A percentile compares a stretch with the other conserved stretches of the same genome.
Evolutionary conservation across 2,329 filamentous ascomycete genomes (phyloP).

Genomic region (Dactylonectria estremocensis): DNA sequence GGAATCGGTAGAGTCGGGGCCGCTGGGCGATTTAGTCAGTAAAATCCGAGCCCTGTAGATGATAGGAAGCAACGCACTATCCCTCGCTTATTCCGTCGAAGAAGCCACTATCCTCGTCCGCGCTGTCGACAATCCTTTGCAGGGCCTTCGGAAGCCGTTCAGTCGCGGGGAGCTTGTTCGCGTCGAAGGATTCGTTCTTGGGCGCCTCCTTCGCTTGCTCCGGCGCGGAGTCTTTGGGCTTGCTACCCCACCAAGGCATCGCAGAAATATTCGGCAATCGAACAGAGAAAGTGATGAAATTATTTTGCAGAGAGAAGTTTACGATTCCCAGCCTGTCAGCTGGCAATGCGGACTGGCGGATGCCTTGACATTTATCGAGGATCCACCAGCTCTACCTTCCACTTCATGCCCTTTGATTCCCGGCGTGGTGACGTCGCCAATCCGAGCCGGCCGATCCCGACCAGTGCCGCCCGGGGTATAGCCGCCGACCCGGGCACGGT

Average conservation of each 20-base stretch:
- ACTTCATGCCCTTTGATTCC: slow-evolving; percentile 5
- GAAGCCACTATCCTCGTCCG: slow-evolving; percentile 78
- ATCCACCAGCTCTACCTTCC: slow-evolving; percentile 29
- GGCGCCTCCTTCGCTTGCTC: slow-evolving; percentile 47
- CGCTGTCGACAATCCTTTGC: slow-evolving; percentile 71
- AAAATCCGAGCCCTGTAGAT: slow-evolving; percentile 32
- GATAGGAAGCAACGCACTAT: slow-evolving; percentile 70
- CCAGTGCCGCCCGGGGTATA: slow-evolving; percentile 48
- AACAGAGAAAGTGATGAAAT: background rate
- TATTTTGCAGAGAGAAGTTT: background rate
- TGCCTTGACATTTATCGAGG: slow-evolving; percentile 37
- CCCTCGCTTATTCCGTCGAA: slow-evolving; percentile 85
- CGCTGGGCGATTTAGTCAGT: slow-evolving; percentile 45
- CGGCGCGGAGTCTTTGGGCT: slow-evolving; percentile 54
- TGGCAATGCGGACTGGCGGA: slow-evolving; percentile 25
- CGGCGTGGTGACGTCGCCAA: slow-evolving; percentile 42
- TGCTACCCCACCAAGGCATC: slow-evolving; percentile 62
- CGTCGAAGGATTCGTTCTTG: slow-evolving; percentile 56
- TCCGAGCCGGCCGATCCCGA: slow-evolving; percentile 46
- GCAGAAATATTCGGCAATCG: slow-evolving; percentile 7
- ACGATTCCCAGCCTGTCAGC: background rate
- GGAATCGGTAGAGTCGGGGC: slow-evolving; percentile 84
- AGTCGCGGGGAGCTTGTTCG: slow-evolving; percentile 62
- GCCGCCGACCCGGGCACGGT: slow-evolving; percentile 37
- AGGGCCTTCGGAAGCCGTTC: slow-evolving; percentile 69